Percentiles rank a stretch among this genome's conserved stretches.
Evolutionary conservation across 2,329 filamentous ascomycete species (phyloP).

Genomic region (Ophiostoma angusticollis): DNA sequence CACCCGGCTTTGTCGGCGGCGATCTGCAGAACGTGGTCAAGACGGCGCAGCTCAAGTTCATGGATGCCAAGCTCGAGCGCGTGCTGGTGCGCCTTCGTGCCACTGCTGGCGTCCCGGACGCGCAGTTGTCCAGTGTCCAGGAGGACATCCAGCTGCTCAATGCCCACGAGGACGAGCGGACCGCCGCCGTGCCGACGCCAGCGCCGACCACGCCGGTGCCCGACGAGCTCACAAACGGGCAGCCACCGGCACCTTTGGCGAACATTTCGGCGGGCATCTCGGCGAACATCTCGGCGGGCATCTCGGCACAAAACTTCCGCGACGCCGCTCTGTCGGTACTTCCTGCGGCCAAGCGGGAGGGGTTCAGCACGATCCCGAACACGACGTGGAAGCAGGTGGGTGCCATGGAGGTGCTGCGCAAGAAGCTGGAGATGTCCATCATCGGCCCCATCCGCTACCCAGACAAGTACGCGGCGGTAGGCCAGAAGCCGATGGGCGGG

Average conservation of each 20-base stretch:
- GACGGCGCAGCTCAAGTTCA: conserved; percentile 20
- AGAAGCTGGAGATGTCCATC: conserved; percentile 73
- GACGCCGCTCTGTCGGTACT: conserved; percentile 62
- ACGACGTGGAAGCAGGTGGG: conserved; percentile 91
- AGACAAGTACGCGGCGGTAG: conserved; percentile 60
- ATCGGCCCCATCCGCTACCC: conserved; percentile 81
- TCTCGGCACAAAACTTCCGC: conserved; percentile 53
- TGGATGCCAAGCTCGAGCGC: background rate
- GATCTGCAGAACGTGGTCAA: conserved; percentile 60
- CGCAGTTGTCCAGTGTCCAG: background rate
- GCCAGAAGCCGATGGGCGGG: conserved; percentile 70
- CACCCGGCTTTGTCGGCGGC: conserved; percentile 84
- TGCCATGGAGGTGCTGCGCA: conserved; percentile 64
- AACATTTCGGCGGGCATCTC: background rate
- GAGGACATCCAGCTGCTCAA: conserved; percentile 7
- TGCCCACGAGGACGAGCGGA: background rate
- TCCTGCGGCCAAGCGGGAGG: conserved; percentile 77
- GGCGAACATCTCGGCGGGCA: no score
- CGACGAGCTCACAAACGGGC: conserved; percentile 12
- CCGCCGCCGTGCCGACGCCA: background rate
- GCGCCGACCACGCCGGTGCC: conserved; percentile 11
- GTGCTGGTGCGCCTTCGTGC: conserved; percentile 4
- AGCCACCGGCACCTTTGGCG: background rate
- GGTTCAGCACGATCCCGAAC: conserved; percentile 86
- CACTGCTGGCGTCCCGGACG: background rate